Evolutionary conservation across 2,329 filamentous ascomycete species (phyloP).

Genomic region (Venturia pyrina): DNA sequence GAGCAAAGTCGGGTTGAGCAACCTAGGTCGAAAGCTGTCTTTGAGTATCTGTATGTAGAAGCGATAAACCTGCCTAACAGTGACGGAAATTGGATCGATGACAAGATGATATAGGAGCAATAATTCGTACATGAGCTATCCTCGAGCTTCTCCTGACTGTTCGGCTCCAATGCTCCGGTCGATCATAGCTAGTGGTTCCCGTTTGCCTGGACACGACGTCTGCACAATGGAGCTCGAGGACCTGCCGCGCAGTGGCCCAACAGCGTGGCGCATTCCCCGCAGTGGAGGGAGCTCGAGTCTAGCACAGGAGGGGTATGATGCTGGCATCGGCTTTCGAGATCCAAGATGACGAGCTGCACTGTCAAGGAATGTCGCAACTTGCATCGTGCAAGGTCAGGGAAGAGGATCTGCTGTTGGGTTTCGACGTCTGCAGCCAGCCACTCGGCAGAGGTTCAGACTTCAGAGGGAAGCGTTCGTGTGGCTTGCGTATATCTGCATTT

Average conservation of each 20-base stretch:
- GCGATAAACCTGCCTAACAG: too few relatives aligned
- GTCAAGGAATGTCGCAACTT: neutral
- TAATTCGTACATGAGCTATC: neutral
- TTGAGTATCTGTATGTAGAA: too few relatives aligned
- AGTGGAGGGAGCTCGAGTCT: neutral
- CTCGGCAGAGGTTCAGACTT: neutral
- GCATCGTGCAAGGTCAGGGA: constrained; percentile 4
- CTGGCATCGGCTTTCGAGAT: constrained; percentile 4
- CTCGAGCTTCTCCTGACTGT: neutral
- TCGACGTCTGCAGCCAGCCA: neutral
- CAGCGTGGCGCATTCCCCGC: neutral
- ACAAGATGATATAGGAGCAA: too few relatives aligned
- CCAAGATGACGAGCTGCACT: constrained; percentile 4
- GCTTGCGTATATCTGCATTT: neutral
- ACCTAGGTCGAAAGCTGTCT: too few relatives aligned
- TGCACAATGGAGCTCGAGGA: neutral
- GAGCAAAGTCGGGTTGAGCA: too few relatives aligned
- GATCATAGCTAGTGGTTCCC: neutral
- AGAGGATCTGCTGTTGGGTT: neutral
- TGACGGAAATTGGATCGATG: too few relatives aligned
- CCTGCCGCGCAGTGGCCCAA: neutral
- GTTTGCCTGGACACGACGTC: neutral
- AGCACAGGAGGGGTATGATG: neutral
- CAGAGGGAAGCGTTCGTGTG: neutral
- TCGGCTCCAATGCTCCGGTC: neutral